Evolutionary conservation across 176 grass and related monocot species (phyloP), one percentile per base, ranked within the genome.

Genomic region (Chloris gayana): DNA sequence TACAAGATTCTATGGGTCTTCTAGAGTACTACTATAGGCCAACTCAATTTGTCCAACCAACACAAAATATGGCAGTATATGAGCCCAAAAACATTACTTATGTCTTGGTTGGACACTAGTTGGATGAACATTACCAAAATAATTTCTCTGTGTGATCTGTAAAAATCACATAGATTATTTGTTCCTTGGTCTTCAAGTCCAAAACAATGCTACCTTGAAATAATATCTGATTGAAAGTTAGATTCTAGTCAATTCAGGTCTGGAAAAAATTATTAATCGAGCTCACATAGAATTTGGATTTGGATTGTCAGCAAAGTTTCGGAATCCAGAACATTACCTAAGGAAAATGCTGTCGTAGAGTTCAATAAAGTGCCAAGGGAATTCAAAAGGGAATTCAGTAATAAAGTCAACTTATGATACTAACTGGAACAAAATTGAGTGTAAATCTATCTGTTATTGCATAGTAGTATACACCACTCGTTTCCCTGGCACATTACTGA

Each of bases 391-490:
- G 24, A 60, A 10, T n/a, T n/a, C n/a, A n/a, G n/a, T n/a, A n/a
- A n/a, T n/a, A 9, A 35, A 74, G 26, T 22, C 50, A 46, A 49
- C 69, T 66, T 73, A 51, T 42, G 41, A 66, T 67, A 18, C 70
- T 73, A 47, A 39, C 76, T 65, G 68, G 58, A 25, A 11, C 51
- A 34, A 17, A 54, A 21, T 29, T 2, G 9, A 69, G n/a, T 24
- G 38, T 75, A 37, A 75, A 58, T 22, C 30, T 44, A 44, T 44
- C n/a, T n/a, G n/a, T 44, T 44, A 12, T 44, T 30, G 4, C 47
- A 10, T 75, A 66, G 15, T 50, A 45, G 14, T 44, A 66, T 5
- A 66, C 45, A 63, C 41, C 30, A 15, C 7, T 12, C 38, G 34
- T 81, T 71, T 1, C 35, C 29, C 29, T 37, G 41, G 13, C 21